Conservation (phyloP, 352 stramenopile species). For the Phytophthora capsici region DNA sequence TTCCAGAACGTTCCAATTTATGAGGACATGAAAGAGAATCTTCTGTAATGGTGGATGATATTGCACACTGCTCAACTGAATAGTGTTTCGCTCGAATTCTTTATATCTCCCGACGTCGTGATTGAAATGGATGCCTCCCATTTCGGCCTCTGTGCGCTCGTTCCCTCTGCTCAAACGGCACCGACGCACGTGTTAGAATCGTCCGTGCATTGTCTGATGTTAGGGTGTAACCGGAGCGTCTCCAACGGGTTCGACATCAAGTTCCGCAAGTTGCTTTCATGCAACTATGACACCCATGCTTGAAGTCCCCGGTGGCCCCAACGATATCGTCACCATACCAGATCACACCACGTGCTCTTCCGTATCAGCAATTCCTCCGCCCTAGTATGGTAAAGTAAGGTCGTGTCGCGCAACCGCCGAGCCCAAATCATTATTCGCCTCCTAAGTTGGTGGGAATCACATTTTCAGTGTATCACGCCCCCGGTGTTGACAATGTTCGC, state of each 20-base stretch:
- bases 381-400: conserved; percentile 16
- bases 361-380: conserved; percentile 31
- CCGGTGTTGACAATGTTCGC: conserved; percentile 2
- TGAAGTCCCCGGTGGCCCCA: not conserved
- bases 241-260: conserved; percentile 38
- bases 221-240: not conserved
- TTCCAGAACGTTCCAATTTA: not conserved
- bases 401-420: conserved; percentile 8
- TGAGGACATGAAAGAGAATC: conserved; percentile 8
- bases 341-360: conserved; percentile 18
- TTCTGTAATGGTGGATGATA: conserved; percentile 30
- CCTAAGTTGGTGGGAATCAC: conserved; percentile 16
- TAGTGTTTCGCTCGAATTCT: conserved; percentile 24
- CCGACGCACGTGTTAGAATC: conserved; percentile 9
- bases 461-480: conserved; percentile 17
- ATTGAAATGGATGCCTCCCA: conserved; percentile 27
- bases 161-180: not conserved
- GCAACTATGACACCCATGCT: conserved; percentile 11
- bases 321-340: not conserved
- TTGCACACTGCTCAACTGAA: conserved; percentile 18
- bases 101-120: conserved; percentile 14
- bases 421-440: conserved; percentile 13
- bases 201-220: not conserved
- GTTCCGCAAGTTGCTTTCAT: conserved; percentile 25
- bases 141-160: conserved; percentile 14